A percentile compares a stretch with the other conserved stretches of the same genome.
Evolutionary conservation across 768 basidiomycete genomes (phyloP).

Genomic region (Royoungia palumana): DNA sequence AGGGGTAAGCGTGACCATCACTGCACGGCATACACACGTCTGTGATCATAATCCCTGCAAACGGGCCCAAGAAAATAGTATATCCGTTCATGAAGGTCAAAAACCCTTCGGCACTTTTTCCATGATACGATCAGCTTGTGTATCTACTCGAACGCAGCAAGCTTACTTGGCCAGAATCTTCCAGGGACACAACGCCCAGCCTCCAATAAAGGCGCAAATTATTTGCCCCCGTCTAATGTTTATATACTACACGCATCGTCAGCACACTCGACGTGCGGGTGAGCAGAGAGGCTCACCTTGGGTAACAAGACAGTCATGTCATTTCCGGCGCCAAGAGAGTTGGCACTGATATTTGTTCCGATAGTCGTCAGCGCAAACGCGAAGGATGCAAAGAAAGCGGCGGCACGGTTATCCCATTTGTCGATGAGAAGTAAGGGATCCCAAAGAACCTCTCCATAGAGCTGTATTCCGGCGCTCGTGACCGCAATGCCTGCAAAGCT

Average conservation of each 20-base stretch:
- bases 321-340: conserved; percentile 71
- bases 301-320: conserved; percentile 78
- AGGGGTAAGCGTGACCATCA: neutral
- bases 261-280: neutral
- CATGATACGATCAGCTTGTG: neutral
- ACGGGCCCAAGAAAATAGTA: conserved; percentile 82
- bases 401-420: conserved; percentile 81
- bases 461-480: conserved; percentile 66
- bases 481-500: conserved; percentile 81
- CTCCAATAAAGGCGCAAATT: conserved; percentile 76
- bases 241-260: conserved; percentile 32
- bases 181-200: conserved; percentile 87
- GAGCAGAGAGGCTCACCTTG: conserved; percentile 43
- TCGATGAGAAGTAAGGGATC: conserved; percentile 75
- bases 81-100: conserved; percentile 80
- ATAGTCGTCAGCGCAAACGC: conserved; percentile 47
- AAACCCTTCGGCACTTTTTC: conserved; percentile 56
- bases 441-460: conserved; percentile 46
- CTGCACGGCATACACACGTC: conserved; percentile 40
- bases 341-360: conserved; percentile 54
- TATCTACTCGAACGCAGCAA: neutral
- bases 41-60: conserved; percentile 69
- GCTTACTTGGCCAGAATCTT: conserved; percentile 59
- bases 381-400: conserved; percentile 79
- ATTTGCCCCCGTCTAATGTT: conserved; percentile 79